Base-by-base conservation (phyloP, 2,329 filamentous ascomycete genomes). In the Penicillium hesseltinei region DNA sequence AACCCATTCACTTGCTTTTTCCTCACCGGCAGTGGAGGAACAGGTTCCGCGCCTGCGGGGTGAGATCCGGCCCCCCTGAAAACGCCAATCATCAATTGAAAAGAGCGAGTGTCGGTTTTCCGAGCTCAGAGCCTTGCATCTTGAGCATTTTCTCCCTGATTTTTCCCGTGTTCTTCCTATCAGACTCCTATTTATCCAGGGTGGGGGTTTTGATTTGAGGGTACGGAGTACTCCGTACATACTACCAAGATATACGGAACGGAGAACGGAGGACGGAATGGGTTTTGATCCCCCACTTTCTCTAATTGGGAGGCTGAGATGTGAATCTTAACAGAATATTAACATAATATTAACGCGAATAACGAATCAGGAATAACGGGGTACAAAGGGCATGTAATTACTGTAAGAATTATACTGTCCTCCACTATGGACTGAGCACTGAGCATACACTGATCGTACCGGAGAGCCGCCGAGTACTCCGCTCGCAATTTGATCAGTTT, bases 91-190 rank as follows among this genome's bases (percentile, higher is more conserved):
- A 69, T 7, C 42, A 44, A 25, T 15, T 10, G 54, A 59, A 60
- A 59, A 60, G 62, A 35, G 56, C 51, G 47, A 57, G 49, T 57
- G 53, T 52, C 13, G 5, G 36, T 57, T 61, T 70, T 68, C 70
- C 69, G 59, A 68, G 68, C 50, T 65, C 61, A 62, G 66, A 67
- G 65, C 61, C 65, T 63, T 72, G 67, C 66, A 70, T 66, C 62
- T 52, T 46, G 35, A 58, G 51, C 39, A 59, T 47, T 43, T 61
- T 48, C 38, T 59, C 58, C 61, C 59, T 64, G 60, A 7, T n/a
- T 27, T 52, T 63, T 55, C 62, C 62, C 59, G 60, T 62, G 43
- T 60, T 44, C 35, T 60, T 59, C 61, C 59, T 64, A 61, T 62
- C 63, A 56, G 51, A 53, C 36, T 39, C 38, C 25, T 36, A 31